Base-by-base conservation (phyloP, 2,329 filamentous ascomycete genomes). In the Diplodia intermedia region DNA sequence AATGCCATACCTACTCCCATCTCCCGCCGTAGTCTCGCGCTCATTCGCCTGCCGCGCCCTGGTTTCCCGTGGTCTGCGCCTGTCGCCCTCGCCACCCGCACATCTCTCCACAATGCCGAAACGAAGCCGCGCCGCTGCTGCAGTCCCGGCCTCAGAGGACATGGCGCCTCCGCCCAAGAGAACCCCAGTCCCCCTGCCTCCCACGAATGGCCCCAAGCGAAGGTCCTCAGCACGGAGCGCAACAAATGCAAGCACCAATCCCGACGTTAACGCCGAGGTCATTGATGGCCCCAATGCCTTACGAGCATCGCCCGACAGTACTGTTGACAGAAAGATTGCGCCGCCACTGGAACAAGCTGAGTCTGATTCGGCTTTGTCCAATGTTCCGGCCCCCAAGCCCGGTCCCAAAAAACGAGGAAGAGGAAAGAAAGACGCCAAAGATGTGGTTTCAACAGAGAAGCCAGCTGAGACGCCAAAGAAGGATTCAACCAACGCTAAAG, bases 221-320 rank as follows among this genome's bases (percentile, higher is more conserved):
- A 60, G 65, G 20, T 60, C 65, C 7, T 60, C 54, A 12, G n/a
- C 15, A 12, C 53, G 65, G 12, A 60, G 47, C 14, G 40, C 54
- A 15, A 23, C 33, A 1, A 60, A 40, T 3, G n/a, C 40, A 18
- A 62, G 49, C 26, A 49, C 69, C 18, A 76, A 79, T 70, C 77
- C 78, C 57, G 72, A 78, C 49, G 56, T 70, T 65, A 82, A 81
- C 66, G 72, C 73, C 43, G 79, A 82, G 18, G 73, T 83, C 20
- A 66, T 82, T 11, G 81, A 83, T 69, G 80, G 79, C 4, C 75
- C 79, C 4, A 74, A 77, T 69, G 80, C 82, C 14, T 71, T 79
- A 50, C 75, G 80, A 52, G 80, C 81, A 49, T 83, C 81, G 61
- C 81, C 81, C 18, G 81, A 83, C 69, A 76, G 76, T 69, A 78